Conservation (phyloP, 768 basidiomycete genomes). For the Rhodotorula paludigena region DNA sequence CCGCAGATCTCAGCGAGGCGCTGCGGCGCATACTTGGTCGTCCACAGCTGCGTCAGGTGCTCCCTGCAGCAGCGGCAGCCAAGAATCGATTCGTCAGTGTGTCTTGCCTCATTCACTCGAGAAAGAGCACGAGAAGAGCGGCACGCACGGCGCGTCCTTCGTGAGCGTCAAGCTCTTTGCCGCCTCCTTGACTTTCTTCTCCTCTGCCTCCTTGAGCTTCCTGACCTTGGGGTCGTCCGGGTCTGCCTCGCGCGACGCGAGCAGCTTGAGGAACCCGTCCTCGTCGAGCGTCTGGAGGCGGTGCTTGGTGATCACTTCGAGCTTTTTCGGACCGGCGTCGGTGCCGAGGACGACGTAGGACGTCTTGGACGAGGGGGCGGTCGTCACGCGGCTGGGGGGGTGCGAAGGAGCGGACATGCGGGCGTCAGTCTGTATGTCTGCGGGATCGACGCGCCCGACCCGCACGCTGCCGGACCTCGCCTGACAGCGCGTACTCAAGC, state of each 20-base stretch:
- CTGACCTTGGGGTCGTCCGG: slow-evolving; percentile 69
- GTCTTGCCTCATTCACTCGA: background rate
- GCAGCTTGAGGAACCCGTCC: slow-evolving; percentile 78
- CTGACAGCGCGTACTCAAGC: too few species aligned
- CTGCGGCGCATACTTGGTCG: slow-evolving; percentile 86
- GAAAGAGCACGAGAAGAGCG: background rate
- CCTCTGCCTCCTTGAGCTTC: slow-evolving; percentile 75
- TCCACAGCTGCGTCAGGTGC: slow-evolving; percentile 69
- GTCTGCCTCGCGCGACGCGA: slow-evolving; percentile 64
- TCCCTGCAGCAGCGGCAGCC: slow-evolving; percentile 34
- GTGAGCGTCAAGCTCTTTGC: slow-evolving; percentile 65
- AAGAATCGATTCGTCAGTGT: slow-evolving; percentile 12
- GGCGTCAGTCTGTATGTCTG: too few species aligned
- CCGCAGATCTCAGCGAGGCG: slow-evolving; percentile 86
- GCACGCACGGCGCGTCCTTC: slow-evolving; percentile 43
- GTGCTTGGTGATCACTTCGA: slow-evolving; percentile 79
- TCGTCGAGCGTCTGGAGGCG: slow-evolving; percentile 70
- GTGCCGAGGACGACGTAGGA: slow-evolving; percentile 82
- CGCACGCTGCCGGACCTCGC: too few species aligned
- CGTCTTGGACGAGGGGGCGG: slow-evolving; percentile 82
- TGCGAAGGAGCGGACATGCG: slow-evolving; percentile 9
- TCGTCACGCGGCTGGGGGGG: slow-evolving; percentile 66
- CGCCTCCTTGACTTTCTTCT: slow-evolving; percentile 64
- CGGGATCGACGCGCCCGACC: too few species aligned
- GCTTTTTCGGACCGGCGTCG: slow-evolving; percentile 80